Base-by-base conservation (phyloP, 345 rosid species). In the Aquilaria yunnanensis region DNA sequence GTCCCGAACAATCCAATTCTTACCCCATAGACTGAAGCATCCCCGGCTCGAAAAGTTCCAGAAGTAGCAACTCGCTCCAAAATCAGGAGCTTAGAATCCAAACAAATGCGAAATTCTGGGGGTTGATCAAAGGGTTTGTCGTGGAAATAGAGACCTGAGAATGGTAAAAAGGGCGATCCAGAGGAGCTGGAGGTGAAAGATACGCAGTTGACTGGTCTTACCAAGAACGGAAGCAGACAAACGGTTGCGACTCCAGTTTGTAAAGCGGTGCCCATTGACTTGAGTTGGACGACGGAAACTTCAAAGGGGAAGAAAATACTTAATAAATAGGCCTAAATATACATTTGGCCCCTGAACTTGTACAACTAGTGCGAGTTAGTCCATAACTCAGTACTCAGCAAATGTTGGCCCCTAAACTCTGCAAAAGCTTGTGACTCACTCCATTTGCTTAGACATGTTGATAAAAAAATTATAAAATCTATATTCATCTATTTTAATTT, bases 1-100 rank as follows among this genome's bases (percentile, higher is more conserved):
- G 76, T 76, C 81, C 83, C 74, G 59, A 54, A 59, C 70, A 59
- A 33, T 56, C 13, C n/a, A 33, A 54, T 51, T 37, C n/a, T 13
- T 14, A 14, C 59, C 58, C 47, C 56, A 48, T 49, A 14, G 68
- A 37, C 43, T 37, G 43, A 37, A 37, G 3, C 43, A 37, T 37
- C 43, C 43, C 61, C 11, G n/a, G 46, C 46, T 14, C 29, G 48
- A 14, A 54, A 13, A 59, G 57, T 51, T 51, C 41, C 13, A 37
- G 49, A 32, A 23, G 47, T 62, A 14, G 32, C 41, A 52, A 53
- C 54, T 9, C 48, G 52, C 8, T 37, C 23, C 43, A 61, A 61
- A 51, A 45, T 23, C 57, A 52, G 16, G 49, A 45, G 53, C 51
- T 51, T 23, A 47, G 48, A 30, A 56, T 48, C 51, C 56, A 1